Evolutionary conservation across 163 green algal species (phyloP).

Genomic region (Coccomyxa subellipsoidea): DNA sequence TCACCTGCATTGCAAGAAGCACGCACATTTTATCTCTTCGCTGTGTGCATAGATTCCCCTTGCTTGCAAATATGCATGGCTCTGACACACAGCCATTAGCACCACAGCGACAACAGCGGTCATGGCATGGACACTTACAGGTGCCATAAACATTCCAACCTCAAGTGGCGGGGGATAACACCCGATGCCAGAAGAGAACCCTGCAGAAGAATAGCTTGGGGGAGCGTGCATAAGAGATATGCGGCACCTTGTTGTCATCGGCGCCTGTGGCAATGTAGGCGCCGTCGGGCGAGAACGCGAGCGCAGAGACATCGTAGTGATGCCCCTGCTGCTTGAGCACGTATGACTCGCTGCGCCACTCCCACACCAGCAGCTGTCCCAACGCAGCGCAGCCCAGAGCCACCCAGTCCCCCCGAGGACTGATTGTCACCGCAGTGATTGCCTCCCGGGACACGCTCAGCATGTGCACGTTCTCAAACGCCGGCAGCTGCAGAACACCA

Average conservation of each 20-base stretch:
- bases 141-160: too few relatives aligned
- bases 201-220: too few relatives aligned
- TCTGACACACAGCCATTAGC: too few relatives aligned
- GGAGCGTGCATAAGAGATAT: too few relatives aligned
- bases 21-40: background rate
- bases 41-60: too few relatives aligned
- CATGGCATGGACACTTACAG: too few relatives aligned
- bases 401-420: constrained; percentile 89
- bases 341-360: constrained; percentile 91
- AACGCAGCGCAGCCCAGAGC: constrained; percentile 46
- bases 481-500: constrained; percentile 59
- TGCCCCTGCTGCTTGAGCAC: constrained; percentile 88
- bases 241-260: constrained; percentile 79
- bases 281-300: constrained; percentile 82
- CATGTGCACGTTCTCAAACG: constrained; percentile 70
- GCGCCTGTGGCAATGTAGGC: constrained; percentile 76
- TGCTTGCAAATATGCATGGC: too few relatives aligned
- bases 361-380: constrained; percentile 94
- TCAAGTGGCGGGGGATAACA: too few relatives aligned
- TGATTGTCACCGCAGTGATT: constrained; percentile 78
- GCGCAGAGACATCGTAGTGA: constrained; percentile 64
- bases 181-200: too few relatives aligned
- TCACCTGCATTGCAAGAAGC: constrained; percentile 52
- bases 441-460: constrained; percentile 68
- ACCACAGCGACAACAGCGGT: too few relatives aligned